Evolutionary conservation across 371 early-diverging fungal genomes (phyloP), one percentile per base, ranked within the genome.

Genomic region (Gilbertella persicaria): DNA sequence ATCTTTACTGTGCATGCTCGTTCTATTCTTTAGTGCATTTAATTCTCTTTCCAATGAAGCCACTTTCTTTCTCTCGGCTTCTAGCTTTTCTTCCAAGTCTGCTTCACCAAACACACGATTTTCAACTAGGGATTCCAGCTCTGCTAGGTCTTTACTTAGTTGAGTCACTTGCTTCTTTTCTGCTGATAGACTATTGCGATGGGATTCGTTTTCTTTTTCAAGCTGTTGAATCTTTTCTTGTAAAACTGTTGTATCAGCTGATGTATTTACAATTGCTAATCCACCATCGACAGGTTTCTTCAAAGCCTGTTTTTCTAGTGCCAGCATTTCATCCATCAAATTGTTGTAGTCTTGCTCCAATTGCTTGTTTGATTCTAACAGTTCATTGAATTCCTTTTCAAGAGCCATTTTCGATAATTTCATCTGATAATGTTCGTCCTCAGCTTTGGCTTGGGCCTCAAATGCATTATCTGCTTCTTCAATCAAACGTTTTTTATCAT

Each of bases 321-420:
- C 60, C 9, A 76, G 59, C 53, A 89, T 79, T 52, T 90, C 90
- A 44, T 89, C 89, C 74, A 88, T 83, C 26, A 91, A 69, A 37
- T 85, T 80, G 52, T 83, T 69, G 57, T 85, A 85, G 56, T 89
- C 89, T 25, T 79, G 74, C 52, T 91, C 91, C 38, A 88, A 71
- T 53, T 81, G 83, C 39, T 76, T 75, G 36, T 87, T 78, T 20
- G 84, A 75, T 25, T 83, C 83, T 30, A 75, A 45, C 13, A 88
- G 62, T 25, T 74, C 69, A 20, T 77, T 73, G 28, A 75, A 40
- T 2, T 65, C 56, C 16, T 55, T 60, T 44, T 75, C 75, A 5
- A 69, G 30, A 12, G 60, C 55, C 37, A 60, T 63, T 3, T 55
- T 61, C 2, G 67, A 60, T 51, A 71, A 38, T 29, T 67, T 69